A percentile compares a stretch with the other conserved stretches of the same genome.
Evolutionary conservation across 441 rosid species (phyloP).

Genomic region (Corymbia citriodora): DNA sequence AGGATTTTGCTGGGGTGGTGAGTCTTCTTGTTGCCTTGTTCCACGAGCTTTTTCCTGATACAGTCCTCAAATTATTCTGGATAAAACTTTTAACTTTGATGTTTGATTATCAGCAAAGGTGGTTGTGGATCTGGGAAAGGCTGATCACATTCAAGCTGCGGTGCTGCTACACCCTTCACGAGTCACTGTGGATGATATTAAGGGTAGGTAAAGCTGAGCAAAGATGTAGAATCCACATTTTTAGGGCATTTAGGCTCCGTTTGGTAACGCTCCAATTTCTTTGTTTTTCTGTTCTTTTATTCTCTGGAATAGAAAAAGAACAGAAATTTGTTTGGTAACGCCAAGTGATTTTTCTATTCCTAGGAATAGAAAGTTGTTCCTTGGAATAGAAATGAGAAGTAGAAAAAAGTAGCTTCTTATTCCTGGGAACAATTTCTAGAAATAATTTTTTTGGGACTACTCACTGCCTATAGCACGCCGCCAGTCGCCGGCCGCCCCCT

Average conservation of each 20-base stretch:
- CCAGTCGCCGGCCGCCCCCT: too few relatives aligned
- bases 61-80: neutral
- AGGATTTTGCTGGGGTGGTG: constrained; percentile 23
- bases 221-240: neutral
- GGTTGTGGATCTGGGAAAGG: constrained; percentile 10
- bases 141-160: constrained; percentile 5
- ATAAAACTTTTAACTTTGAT: neutral
- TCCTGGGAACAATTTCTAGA: too few relatives aligned
- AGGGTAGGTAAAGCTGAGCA: constrained; percentile 1
- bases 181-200: constrained; percentile 16
- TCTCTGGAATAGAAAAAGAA: too few relatives aligned
- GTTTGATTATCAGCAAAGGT: constrained; percentile 12
- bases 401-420: too few relatives aligned
- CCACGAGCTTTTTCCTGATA: neutral
- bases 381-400: too few relatives aligned
- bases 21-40: neutral
- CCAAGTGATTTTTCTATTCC: too few relatives aligned
- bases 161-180: constrained; percentile 15
- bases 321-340: too few relatives aligned
- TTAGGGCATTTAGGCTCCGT: neutral
- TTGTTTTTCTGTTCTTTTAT: too few relatives aligned
- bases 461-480: too few relatives aligned
- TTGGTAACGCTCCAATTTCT: too few relatives aligned
- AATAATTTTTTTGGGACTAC: too few relatives aligned
- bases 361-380: too few relatives aligned